These are phyloP conservation scores for Groenewaldozyma auringiensis DNA, from an alignment of 1,139 yeast genomes.

Conservation along the genomic window DNA sequence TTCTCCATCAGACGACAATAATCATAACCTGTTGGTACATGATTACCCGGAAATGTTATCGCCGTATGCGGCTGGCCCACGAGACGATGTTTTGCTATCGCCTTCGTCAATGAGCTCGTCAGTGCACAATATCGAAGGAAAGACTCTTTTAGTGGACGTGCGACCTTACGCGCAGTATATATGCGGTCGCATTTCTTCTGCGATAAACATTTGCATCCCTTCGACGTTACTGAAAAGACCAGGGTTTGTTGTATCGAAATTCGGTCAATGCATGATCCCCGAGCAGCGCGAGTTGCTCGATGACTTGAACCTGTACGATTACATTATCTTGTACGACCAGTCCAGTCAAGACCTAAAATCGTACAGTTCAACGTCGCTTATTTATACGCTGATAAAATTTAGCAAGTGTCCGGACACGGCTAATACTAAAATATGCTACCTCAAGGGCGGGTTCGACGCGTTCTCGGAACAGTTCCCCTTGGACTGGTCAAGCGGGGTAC, in stretches of 20 bases:
- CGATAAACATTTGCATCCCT: conserved; percentile 68
- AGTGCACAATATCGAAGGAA: not conserved
- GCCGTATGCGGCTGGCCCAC: conserved; percentile 3
- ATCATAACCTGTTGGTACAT: not conserved
- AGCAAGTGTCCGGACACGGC: conserved; percentile 28
- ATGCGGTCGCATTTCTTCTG: conserved; percentile 42
- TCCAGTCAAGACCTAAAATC: conserved; percentile 31
- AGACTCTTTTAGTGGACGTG: conserved; percentile 49
- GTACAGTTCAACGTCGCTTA: conserved; percentile 28
- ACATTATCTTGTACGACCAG: conserved; percentile 48
- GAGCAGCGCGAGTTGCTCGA: conserved; percentile 30
- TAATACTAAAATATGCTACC: conserved; percentile 21
- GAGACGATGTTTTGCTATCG: conserved; percentile 5
- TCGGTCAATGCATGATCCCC: conserved; percentile 47
- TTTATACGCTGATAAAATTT: conserved; percentile 43
- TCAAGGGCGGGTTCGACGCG: conserved; percentile 31
- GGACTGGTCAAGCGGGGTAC: not conserved
- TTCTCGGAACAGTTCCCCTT: conserved; percentile 19
- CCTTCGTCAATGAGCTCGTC: conserved; percentile 6
- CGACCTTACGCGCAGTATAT: conserved; percentile 63
- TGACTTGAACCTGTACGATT: conserved; percentile 21
- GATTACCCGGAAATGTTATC: not conserved
- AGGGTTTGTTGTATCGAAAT: conserved; percentile 49
- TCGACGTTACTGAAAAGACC: conserved; percentile 67
- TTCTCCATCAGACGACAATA: not conserved